These are phyloP conservation scores for Citrus cavaleriei DNA, from an alignment of 345 rosid species.

Conservation along the genomic window DNA sequence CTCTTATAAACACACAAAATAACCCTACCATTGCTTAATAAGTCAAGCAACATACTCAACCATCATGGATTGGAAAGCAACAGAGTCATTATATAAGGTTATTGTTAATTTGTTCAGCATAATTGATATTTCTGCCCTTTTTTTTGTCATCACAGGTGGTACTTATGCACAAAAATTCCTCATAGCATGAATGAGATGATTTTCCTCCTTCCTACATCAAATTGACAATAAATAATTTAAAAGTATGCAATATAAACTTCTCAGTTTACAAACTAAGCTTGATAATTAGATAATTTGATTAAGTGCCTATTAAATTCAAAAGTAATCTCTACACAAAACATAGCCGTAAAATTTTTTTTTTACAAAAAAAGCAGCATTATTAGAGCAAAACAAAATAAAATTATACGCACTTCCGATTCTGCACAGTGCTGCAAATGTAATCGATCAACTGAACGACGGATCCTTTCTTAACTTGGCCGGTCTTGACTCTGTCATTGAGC, in stretches of 20 bases:
- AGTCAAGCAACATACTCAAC: not conserved
- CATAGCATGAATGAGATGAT: not conserved
- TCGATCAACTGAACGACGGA: slow-evolving; percentile 83
- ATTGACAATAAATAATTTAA: not conserved
- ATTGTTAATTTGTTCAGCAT: not conserved
- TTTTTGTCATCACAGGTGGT: not conserved
- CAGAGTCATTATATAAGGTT: not conserved
- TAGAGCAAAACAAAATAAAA: not conserved
- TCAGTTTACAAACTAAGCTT: not conserved
- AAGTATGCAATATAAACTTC: not conserved
- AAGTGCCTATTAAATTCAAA: not conserved
- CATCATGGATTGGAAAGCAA: not conserved
- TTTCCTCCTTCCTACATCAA: not conserved
- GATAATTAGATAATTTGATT: not conserved
- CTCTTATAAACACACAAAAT: not conserved
- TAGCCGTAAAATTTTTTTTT: too few species aligned
- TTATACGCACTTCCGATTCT: slow-evolving; percentile 53
- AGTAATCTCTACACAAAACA: not conserved
- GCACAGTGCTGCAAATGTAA: slow-evolving; percentile 74
- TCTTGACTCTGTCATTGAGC: slow-evolving; percentile 70
- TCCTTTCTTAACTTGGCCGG: slow-evolving; percentile 57
- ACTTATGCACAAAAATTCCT: not conserved
- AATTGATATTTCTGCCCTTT: not conserved
- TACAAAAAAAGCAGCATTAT: too few species aligned
- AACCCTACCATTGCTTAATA: not conserved